Percentiles rank a stretch among this genome's conserved stretches.
phyloP scores from a whole-genome alignment of 345 rosid genomes.

The Citrus sinensis region DVS_A1.0 CM039163.1:51961501-51962000 shows the following conservation, averaged over 20 bases:
- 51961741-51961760: slow-evolving; percentile 47
- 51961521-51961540: not conserved
- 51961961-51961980: slow-evolving; percentile 29
- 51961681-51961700: slow-evolving; percentile 24
- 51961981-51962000: slow-evolving; percentile 25
- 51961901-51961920: slow-evolving; percentile 12
- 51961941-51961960: slow-evolving; percentile 34
- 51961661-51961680: not conserved
- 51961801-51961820: slow-evolving; percentile 68
- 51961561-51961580: not conserved
- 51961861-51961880: not conserved
- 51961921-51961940: slow-evolving; percentile 7
- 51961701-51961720: slow-evolving; percentile 33
- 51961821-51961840: slow-evolving; percentile 43
- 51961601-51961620: not conserved
- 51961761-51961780: slow-evolving; percentile 25
- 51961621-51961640: not conserved
- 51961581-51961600: not conserved
- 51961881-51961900: slow-evolving; percentile 7
- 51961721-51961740: slow-evolving; percentile 28
- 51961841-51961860: slow-evolving; percentile 16
- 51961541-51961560: not conserved
- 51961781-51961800: slow-evolving; percentile 17
- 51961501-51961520: too few species aligned
- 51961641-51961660: not conserved